Conservation (phyloP, 805 yeast genomes). For the Candida adriatica region DNA sequence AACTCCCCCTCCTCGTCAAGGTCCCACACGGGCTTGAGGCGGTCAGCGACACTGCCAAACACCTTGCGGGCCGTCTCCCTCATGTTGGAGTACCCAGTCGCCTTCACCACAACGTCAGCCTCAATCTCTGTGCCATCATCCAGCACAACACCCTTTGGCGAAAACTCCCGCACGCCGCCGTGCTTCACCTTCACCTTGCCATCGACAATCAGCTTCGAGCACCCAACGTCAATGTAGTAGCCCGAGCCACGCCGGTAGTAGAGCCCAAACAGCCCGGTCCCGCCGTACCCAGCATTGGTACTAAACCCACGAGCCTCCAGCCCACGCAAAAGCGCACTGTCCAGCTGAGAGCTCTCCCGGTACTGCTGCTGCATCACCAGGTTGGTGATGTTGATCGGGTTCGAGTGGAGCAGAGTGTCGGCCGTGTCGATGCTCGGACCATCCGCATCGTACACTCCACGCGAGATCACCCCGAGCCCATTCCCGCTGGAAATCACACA, state of each 20-base stretch:
- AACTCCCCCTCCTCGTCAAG: slow-evolving; percentile 38
- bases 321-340: slow-evolving; percentile 27
- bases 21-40: slow-evolving; percentile 35
- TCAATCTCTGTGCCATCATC: slow-evolving; percentile 32
- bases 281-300: slow-evolving; percentile 36
- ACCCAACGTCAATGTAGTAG: slow-evolving; percentile 40
- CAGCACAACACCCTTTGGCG: slow-evolving; percentile 32
- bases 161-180: slow-evolving; percentile 30
- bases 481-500: slow-evolving; percentile 33
- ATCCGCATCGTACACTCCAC: slow-evolving; percentile 29
- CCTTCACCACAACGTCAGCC: slow-evolving; percentile 34
- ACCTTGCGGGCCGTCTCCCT: slow-evolving; percentile 33
- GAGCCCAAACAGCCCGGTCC: slow-evolving; percentile 35
- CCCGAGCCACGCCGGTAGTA: slow-evolving; percentile 39
- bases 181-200: slow-evolving; percentile 33
- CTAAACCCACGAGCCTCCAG: slow-evolving; percentile 32
- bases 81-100: slow-evolving; percentile 39
- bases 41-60: slow-evolving; percentile 32
- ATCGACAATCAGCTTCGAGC: slow-evolving; percentile 32
- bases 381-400: slow-evolving; percentile 31
- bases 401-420: slow-evolving; percentile 30
- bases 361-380: slow-evolving; percentile 31
- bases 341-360: slow-evolving; percentile 27
- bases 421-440: slow-evolving; percentile 34
- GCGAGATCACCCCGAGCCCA: slow-evolving; percentile 26